A percentile compares a stretch with the other conserved stretches of the same genome.
phyloP scores from a whole-genome alignment of 345 rosid species.

The Turritis glabra region DNA sequence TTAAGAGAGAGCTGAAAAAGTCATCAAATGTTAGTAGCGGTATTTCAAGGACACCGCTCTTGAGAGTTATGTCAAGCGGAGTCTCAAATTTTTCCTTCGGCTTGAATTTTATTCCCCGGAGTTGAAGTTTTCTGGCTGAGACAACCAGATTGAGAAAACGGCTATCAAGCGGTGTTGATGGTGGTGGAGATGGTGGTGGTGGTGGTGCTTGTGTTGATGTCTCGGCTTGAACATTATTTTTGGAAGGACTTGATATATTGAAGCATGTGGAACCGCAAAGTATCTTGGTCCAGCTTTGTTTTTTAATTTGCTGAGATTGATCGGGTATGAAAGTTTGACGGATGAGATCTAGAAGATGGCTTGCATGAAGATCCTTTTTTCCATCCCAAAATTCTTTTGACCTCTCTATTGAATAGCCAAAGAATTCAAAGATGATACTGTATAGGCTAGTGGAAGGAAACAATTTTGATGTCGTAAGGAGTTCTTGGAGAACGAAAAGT shows the following conservation, averaged over 20 bases:
- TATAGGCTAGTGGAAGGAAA: constrained; percentile 1
- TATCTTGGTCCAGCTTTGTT: not conserved
- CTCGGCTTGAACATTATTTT: not conserved
- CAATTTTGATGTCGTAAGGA: not conserved
- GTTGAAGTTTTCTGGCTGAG: constrained; percentile 48
- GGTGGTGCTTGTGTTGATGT: not conserved
- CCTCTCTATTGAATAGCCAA: not conserved
- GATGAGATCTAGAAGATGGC: constrained; percentile 30
- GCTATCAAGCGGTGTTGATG: no score
- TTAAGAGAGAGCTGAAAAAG: constrained; percentile 44
- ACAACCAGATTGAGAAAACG: constrained; percentile 35
- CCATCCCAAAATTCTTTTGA: constrained; percentile 2
- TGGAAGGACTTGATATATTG: not conserved
- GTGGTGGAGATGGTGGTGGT: not conserved
- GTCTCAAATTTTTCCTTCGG: constrained; percentile 34
- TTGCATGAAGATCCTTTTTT: not conserved
- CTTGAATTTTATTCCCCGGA: constrained; percentile 45
- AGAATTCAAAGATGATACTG: not conserved
- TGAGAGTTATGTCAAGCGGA: constrained; percentile 49
- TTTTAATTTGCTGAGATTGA: not conserved
- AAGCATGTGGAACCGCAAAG: not conserved
- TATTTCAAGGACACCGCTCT: constrained; percentile 47
- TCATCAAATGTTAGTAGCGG: constrained; percentile 47
- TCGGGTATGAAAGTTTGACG: constrained; percentile 13
- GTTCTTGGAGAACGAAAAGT: constrained; percentile 10